Conservation (phyloP, 345 rosid genomes). For the Angophora floribunda region DNA sequence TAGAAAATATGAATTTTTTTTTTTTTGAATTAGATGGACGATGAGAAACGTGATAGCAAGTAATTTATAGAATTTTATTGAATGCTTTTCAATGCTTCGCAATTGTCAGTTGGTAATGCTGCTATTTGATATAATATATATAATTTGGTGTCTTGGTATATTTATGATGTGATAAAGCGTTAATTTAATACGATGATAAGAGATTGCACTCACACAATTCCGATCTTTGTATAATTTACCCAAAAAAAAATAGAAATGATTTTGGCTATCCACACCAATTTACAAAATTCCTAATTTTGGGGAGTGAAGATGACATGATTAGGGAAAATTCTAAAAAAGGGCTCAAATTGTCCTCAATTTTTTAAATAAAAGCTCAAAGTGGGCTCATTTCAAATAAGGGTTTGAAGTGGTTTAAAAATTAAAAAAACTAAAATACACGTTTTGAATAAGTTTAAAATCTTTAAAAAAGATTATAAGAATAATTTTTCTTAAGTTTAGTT, state of each 20-base stretch:
- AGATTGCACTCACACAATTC: background rate
- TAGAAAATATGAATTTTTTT: background rate
- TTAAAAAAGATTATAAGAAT: no score
- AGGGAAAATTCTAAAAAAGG: no score
- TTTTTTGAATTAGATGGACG: background rate
- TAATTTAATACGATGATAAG: background rate
- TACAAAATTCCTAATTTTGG: background rate
- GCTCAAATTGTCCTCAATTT: no score
- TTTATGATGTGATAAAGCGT: background rate
- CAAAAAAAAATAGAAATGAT: accelerated
- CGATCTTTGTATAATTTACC: background rate
- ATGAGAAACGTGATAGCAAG: accelerated
- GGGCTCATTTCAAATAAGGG: no score
- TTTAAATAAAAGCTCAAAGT: no score
- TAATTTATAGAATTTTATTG: background rate
- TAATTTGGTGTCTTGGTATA: background rate
- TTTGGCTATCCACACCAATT: background rate
- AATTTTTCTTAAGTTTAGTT: no score
- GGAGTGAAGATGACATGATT: background rate
- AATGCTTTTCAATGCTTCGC: background rate
- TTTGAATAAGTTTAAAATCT: no score
- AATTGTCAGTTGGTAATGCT: background rate
- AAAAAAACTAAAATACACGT: no score
- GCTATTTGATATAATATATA: background rate
- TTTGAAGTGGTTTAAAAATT: no score